phyloP scores from a whole-genome alignment of 148 eudicot genomes.

The Spergularia marina region DNA sequence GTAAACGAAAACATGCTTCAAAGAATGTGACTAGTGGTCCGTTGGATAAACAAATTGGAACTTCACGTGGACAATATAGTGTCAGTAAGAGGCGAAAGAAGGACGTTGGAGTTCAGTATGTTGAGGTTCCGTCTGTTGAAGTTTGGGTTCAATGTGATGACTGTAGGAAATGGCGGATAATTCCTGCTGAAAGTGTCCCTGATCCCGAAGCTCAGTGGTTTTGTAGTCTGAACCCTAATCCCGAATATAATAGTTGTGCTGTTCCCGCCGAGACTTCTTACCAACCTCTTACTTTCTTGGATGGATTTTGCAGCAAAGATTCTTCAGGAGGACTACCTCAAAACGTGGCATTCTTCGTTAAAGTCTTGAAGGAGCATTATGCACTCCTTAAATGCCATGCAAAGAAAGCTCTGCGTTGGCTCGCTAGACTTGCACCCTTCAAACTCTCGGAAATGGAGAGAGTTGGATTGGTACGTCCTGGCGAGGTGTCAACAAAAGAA shows the following conservation, averaged over 20 bases:
- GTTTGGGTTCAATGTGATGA: constrained; percentile 93
- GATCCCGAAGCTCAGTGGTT: constrained; percentile 67
- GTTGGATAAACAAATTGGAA: constrained; percentile 24
- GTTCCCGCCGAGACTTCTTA: constrained; percentile 70
- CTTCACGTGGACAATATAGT: constrained; percentile 21
- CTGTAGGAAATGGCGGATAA: constrained; percentile 87
- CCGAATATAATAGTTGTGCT: constrained; percentile 55
- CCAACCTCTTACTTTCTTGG: constrained; percentile 55
- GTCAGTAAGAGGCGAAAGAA: constrained; percentile 41
- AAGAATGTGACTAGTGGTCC: constrained; percentile 22
- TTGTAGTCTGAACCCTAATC: constrained; percentile 88
- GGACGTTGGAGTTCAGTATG: constrained; percentile 25
- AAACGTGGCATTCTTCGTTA: constrained; percentile 70
- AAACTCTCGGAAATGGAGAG: constrained; percentile 74
- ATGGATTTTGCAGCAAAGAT: constrained; percentile 74
- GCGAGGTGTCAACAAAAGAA: constrained; percentile 40
- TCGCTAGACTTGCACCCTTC: constrained; percentile 67
- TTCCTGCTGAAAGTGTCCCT: constrained; percentile 40
- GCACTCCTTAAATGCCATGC: constrained; percentile 53
- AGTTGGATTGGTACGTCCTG: constrained; percentile 68
- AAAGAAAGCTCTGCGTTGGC: constrained; percentile 79
- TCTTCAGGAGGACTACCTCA: constrained; percentile 66
- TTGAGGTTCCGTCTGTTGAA: constrained; percentile 32
- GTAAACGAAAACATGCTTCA: constrained; percentile 45
- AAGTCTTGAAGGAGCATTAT: constrained; percentile 73